Evolutionary conservation across 495 filamentous ascomycete genomes (phyloP).

Genomic region (Talaromyces trachyspermus): DNA sequence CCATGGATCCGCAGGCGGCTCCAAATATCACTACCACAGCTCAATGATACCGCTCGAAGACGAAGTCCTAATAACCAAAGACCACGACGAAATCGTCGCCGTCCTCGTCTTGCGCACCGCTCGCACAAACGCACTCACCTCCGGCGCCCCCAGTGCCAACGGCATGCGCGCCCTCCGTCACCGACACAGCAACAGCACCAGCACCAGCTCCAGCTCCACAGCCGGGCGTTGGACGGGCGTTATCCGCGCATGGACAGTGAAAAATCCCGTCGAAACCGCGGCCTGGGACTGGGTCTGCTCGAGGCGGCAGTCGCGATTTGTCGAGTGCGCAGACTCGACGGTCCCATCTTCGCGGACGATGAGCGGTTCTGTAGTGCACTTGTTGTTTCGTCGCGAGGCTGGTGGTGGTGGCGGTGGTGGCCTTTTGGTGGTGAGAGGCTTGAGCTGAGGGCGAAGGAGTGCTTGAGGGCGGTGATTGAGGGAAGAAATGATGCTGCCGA

Average conservation of each 20-base stretch:
- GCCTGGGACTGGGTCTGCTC: constrained; percentile 61
- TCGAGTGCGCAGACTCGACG: constrained; percentile 47
- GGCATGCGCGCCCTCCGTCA: constrained; percentile 4
- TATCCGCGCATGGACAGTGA: constrained; percentile 71
- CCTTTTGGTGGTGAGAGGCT: constrained; percentile 50
- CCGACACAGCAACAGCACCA: constrained; percentile 6
- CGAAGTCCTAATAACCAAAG: constrained; percentile 46
- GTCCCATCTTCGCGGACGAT: constrained; percentile 53
- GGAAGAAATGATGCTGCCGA: no score
- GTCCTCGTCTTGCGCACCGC: constrained; percentile 40
- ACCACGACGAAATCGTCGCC: constrained; percentile 51
- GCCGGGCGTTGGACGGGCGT: constrained; percentile 22
- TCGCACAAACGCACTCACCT: constrained; percentile 15
- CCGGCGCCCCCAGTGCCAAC: not conserved
- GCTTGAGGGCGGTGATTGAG: constrained; percentile 31
- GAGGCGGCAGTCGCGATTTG: constrained; percentile 54
- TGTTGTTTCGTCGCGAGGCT: constrained; percentile 55
- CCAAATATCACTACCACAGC: constrained; percentile 5
- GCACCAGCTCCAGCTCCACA: no score
- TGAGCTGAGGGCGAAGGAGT: constrained; percentile 45
- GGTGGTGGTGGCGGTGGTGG: constrained; percentile 52
- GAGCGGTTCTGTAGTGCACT: constrained; percentile 37
- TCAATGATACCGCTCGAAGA: constrained; percentile 19
- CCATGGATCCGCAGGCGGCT: constrained; percentile 9
- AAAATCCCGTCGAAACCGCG: constrained; percentile 54